Evolutionary conservation across 768 basidiomycete genomes (phyloP).

Genomic region (Naganishia friedmannii): DNA sequence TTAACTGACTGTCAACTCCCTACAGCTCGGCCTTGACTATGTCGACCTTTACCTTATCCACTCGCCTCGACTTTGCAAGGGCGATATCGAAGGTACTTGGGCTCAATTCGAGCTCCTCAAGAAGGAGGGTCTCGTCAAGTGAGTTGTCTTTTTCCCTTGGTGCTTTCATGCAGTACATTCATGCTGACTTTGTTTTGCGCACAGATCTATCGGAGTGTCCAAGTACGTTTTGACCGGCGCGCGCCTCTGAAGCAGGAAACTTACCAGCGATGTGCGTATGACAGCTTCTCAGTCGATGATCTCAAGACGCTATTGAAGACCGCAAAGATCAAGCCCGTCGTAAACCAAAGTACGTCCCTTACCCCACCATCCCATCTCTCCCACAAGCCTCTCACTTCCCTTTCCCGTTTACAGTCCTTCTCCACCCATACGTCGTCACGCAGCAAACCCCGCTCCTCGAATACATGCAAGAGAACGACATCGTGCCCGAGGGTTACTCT

Average conservation of each 20-base stretch:
- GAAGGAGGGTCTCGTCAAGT: conserved; percentile 37
- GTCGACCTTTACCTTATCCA: conserved; percentile 74
- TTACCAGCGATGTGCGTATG: not conserved
- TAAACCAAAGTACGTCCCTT: conserved; percentile 62
- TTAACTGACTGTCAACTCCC: not conserved
- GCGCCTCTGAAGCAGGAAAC: not conserved
- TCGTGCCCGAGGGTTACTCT: conserved; percentile 67
- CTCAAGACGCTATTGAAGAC: conserved; percentile 59
- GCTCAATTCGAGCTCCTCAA: conserved; percentile 29
- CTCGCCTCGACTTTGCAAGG: conserved; percentile 48
- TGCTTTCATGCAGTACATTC: not conserved
- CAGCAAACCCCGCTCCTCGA: conserved; percentile 61
- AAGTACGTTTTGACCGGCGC: conserved; percentile 53
- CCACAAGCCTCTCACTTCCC: conserved; percentile 3
- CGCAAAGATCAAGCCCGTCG: conserved; percentile 63
- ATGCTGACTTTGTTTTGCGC: conserved; percentile 1
- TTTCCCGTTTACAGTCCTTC: conserved; percentile 50
- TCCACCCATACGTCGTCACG: conserved; percentile 71
- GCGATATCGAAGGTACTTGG: conserved; percentile 29
- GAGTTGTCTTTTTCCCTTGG: not conserved
- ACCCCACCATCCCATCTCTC: not conserved
- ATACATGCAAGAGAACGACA: conserved; percentile 60
- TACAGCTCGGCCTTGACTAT: conserved; percentile 60
- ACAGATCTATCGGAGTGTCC: conserved; percentile 55
- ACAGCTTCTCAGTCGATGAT: conserved; percentile 61